phyloP scores from a whole-genome alignment of 1,284 basidiomycete species.

The Irpex rosettiformis region DNA sequence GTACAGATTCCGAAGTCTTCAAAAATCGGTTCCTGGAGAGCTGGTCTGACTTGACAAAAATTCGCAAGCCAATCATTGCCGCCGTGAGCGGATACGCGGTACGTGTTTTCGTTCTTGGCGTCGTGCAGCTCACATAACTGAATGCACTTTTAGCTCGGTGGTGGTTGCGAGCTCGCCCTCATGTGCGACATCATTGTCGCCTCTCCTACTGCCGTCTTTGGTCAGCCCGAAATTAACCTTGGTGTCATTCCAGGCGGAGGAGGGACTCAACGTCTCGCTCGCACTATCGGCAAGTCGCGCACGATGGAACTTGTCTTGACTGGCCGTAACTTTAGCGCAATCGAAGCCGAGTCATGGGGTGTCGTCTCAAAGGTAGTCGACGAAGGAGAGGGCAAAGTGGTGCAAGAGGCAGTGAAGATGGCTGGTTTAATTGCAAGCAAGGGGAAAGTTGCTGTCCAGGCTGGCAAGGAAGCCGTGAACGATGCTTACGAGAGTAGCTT shows the following conservation, averaged over 20 bases:
- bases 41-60: slow-evolving; percentile 77
- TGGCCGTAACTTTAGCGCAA: slow-evolving; percentile 76
- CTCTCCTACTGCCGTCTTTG: slow-evolving; percentile 91
- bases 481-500: slow-evolving; percentile 85
- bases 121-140: not conserved
- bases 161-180: slow-evolving; percentile 94
- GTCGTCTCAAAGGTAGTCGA: slow-evolving; percentile 81
- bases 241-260: slow-evolving; percentile 94
- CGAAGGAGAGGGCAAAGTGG: slow-evolving; percentile 75
- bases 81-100: slow-evolving; percentile 96
- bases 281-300: slow-evolving; percentile 88
- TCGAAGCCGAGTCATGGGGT: slow-evolving; percentile 85
- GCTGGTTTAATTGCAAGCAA: slow-evolving; percentile 83
- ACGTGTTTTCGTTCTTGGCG: slow-evolving; percentile 30
- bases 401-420: slow-evolving; percentile 86
- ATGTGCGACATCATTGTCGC: slow-evolving; percentile 97
- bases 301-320: slow-evolving; percentile 96
- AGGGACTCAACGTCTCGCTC: slow-evolving; percentile 71
- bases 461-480: slow-evolving; percentile 95
- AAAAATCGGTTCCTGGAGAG: slow-evolving; percentile 85
- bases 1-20: slow-evolving; percentile 80
- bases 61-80: slow-evolving; percentile 93
- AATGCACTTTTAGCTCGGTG: slow-evolving; percentile 67
- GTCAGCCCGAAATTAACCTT: slow-evolving; percentile 97
- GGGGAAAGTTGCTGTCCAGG: slow-evolving; percentile 83